These are phyloP conservation scores for Mayamaea pseudoterrestris DNA, from an alignment of 108 stramenopile genomes.

Conservation along the genomic window DNA sequence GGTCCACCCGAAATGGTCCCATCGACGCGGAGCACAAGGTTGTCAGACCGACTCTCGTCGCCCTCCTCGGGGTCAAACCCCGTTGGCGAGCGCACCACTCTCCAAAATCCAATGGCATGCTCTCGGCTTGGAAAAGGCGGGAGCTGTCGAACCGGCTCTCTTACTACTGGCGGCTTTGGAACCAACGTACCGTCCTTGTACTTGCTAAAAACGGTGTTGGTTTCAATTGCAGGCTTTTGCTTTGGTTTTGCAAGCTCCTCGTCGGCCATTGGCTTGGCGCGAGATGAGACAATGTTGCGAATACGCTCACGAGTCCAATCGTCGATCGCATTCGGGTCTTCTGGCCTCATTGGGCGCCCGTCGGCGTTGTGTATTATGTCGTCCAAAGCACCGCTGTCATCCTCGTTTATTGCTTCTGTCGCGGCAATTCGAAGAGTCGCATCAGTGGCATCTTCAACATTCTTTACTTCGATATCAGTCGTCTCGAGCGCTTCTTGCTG, in stretches of 20 bases:
- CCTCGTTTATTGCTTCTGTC: neutral
- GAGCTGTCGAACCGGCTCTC: constrained; percentile 9
- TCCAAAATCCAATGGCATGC: constrained; percentile 65
- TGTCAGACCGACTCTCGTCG: constrained; percentile 30
- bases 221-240: constrained; percentile 32
- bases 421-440: neutral
- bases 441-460: neutral
- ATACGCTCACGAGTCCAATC: constrained; percentile 8
- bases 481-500: too few species aligned
- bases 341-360: neutral
- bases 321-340: neutral
- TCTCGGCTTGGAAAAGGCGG: constrained; percentile 54
- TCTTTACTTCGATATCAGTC: neutral
- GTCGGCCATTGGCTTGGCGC: constrained; percentile 11
- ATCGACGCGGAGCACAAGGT: constrained; percentile 63
- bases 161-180: constrained; percentile 1
- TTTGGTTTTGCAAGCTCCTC: neutral
- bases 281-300: neutral
- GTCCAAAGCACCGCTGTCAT: too few species aligned
- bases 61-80: constrained; percentile 22
- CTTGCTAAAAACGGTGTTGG: constrained; percentile 60
- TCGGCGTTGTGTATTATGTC: neutral
- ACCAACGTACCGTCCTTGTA: constrained; percentile 28
- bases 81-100: constrained; percentile 49
- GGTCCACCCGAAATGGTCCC: constrained; percentile 68